These are phyloP conservation scores for Aspergillus versicolor DNA, from an alignment of 2,329 filamentous ascomycete genomes.

Conservation along the genomic window DNA sequence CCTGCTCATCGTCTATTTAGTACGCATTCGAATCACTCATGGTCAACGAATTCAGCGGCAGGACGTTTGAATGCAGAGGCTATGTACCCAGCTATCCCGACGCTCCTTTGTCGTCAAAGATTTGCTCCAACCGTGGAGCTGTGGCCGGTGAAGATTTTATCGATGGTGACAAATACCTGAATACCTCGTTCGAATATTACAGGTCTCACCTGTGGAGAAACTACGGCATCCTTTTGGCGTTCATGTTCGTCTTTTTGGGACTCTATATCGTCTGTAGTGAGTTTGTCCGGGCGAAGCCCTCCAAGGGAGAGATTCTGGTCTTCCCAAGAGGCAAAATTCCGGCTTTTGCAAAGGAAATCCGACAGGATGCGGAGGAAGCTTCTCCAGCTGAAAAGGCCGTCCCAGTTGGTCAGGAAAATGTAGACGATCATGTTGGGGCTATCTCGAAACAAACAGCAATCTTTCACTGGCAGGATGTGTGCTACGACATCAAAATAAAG, in stretches of 20 bases:
- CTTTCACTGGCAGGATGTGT: slow-evolving; percentile 82
- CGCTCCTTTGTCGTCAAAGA: slow-evolving; percentile 40
- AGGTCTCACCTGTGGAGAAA: slow-evolving; percentile 64
- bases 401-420: slow-evolving; percentile 65
- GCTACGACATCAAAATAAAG: slow-evolving; percentile 80
- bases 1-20: slow-evolving; percentile 6
- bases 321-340: slow-evolving; percentile 69
- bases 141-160: slow-evolving; percentile 55
- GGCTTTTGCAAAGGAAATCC: slow-evolving; percentile 33
- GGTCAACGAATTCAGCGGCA: slow-evolving; percentile 75
- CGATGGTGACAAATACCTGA: slow-evolving; percentile 59
- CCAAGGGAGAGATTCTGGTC: slow-evolving; percentile 71
- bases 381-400: slow-evolving; percentile 39
- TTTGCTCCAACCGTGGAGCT: slow-evolving; percentile 61
- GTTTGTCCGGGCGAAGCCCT: slow-evolving; percentile 61
- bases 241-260: slow-evolving; percentile 58
- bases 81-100: slow-evolving; percentile 49
- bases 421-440: slow-evolving; percentile 69
- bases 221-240: slow-evolving; percentile 65
- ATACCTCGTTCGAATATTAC: slow-evolving; percentile 56
- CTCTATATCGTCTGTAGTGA: slow-evolving; percentile 65
- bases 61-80: slow-evolving; percentile 55
- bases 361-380: slow-evolving; percentile 23
- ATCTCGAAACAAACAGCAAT: slow-evolving; percentile 72
- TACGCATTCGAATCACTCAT: slow-evolving; percentile 82